Conservation (phyloP, 208 protist species). For the Jaenimonas drosophilae region DNA sequence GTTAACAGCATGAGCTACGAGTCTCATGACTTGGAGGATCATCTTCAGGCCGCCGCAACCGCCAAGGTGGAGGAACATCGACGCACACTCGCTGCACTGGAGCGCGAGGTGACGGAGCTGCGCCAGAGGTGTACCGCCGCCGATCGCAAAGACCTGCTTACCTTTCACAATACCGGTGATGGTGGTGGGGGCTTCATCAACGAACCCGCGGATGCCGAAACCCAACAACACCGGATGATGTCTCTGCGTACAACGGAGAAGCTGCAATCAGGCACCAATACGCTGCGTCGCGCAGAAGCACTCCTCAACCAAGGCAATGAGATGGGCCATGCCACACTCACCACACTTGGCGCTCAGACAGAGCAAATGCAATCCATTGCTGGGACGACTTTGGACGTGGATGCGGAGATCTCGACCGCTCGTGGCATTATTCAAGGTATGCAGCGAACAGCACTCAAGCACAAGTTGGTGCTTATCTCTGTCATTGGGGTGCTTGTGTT, state of each 20-base stretch:
- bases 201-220: conserved; percentile 26
- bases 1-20: conserved; percentile 71
- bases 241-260: conserved; percentile 44
- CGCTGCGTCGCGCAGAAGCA: conserved; percentile 46
- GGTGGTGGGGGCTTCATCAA: conserved; percentile 6
- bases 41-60: conserved; percentile 15
- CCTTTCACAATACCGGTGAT: conserved; percentile 10
- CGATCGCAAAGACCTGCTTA: conserved; percentile 38
- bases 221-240: conserved; percentile 19
- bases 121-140: conserved; percentile 32
- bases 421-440: conserved; percentile 48
- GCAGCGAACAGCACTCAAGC: conserved; percentile 47
- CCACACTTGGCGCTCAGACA: conserved; percentile 38
- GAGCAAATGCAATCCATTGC: conserved; percentile 52
- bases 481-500: conserved; percentile 36
- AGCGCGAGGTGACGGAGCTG: conserved; percentile 22
- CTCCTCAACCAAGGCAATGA: conserved; percentile 37
- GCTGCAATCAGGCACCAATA: conserved; percentile 41
- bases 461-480: conserved; percentile 39
- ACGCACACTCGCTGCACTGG: conserved; percentile 14
- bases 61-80: conserved; percentile 27
- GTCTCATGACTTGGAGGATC: conserved; percentile 20
- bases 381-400: conserved; percentile 36
- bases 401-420: conserved; percentile 45
- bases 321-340: conserved; percentile 27